Evolutionary conservation across 352 stramenopile species (phyloP).

Genomic region (Phytophthora palmivora): DNA sequence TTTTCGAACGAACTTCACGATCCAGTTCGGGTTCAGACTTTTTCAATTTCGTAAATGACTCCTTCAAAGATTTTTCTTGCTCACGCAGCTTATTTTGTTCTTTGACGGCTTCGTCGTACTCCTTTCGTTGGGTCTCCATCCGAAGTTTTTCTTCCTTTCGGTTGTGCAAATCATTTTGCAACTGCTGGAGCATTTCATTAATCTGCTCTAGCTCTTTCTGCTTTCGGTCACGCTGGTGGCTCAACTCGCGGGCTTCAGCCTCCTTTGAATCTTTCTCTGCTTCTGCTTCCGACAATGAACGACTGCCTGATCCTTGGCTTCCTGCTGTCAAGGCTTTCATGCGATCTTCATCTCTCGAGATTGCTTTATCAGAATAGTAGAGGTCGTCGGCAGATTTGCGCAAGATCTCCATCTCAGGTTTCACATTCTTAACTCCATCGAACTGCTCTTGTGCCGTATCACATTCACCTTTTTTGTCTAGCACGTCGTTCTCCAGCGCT

Average conservation of each 20-base stretch:
- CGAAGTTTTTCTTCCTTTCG: slow-evolving; percentile 61
- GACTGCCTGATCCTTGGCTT: slow-evolving; percentile 41
- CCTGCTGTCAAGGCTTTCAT: slow-evolving; percentile 38
- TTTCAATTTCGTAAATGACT: slow-evolving; percentile 46
- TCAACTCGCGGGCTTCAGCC: slow-evolving; percentile 53
- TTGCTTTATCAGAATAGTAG: slow-evolving; percentile 18
- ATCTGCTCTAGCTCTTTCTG: slow-evolving; percentile 55
- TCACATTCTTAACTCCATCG: slow-evolving; percentile 41
- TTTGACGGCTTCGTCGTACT: slow-evolving; percentile 57
- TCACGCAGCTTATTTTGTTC: slow-evolving; percentile 65
- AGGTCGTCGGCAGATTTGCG: slow-evolving; percentile 47
- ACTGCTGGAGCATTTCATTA: slow-evolving; percentile 57
- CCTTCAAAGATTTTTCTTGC: slow-evolving; percentile 64
- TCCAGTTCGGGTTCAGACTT: slow-evolving; percentile 51
- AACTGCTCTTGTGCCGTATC: slow-evolving; percentile 34
- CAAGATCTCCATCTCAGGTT: slow-evolving; percentile 46
- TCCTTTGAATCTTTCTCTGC: slow-evolving; percentile 56
- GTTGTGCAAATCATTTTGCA: slow-evolving; percentile 73
- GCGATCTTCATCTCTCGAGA: slow-evolving; percentile 49
- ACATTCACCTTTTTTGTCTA: slow-evolving; percentile 44
- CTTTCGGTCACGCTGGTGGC: slow-evolving; percentile 59
- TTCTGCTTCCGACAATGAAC: slow-evolving; percentile 54
- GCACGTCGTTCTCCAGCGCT: slow-evolving; percentile 58
- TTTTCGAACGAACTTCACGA: slow-evolving; percentile 52
- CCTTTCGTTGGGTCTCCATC: slow-evolving; percentile 57